Conservation (phyloP, 768 basidiomycete species). For the Saitozyma podzolica region DNA sequence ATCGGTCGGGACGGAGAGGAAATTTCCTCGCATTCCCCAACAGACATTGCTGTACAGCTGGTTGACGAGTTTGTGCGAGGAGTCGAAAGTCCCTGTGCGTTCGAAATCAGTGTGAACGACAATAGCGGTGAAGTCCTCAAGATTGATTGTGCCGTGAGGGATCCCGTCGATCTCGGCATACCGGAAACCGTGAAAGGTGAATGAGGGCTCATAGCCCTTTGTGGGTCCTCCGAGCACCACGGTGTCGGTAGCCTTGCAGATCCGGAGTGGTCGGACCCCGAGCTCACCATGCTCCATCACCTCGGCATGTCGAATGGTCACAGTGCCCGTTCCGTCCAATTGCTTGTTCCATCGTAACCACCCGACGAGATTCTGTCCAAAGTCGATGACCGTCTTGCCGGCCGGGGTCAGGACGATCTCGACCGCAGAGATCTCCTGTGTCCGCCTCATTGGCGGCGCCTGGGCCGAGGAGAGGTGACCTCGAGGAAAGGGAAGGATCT, state of each 20-base stretch:
- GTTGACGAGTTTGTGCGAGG: conserved; percentile 25
- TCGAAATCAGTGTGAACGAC: conserved; percentile 34
- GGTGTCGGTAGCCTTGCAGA: conserved; percentile 22
- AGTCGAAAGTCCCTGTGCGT: conserved; percentile 23
- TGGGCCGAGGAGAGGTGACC: conserved; percentile 24
- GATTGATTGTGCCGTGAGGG: conserved; percentile 6
- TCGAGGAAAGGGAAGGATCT: conserved; percentile 14
- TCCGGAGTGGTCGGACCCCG: conserved; percentile 28
- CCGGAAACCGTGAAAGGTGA: conserved; percentile 42
- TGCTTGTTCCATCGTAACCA: conserved; percentile 31
- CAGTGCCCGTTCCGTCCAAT: background rate
- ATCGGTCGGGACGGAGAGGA: conserved; percentile 33
- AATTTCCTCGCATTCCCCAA: conserved; percentile 34
- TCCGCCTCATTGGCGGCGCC: conserved; percentile 29
- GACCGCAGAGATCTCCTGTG: conserved; percentile 8
- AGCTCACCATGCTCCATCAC: conserved; percentile 38
- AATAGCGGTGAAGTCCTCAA: conserved; percentile 11
- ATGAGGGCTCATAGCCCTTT: conserved; percentile 28
- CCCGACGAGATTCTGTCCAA: conserved; percentile 42
- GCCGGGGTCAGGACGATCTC: conserved; percentile 33
- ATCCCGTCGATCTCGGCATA: conserved; percentile 18
- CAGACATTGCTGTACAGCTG: conserved; percentile 28
- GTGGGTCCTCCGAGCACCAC: conserved; percentile 17
- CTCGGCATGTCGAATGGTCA: conserved; percentile 35
- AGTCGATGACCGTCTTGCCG: conserved; percentile 38